A percentile compares a stretch with the other conserved stretches of the same genome.
These are phyloP conservation scores for Saccharomyces hybrid DNA, from an alignment of 1,139 yeast species.

Conservation along the genomic window DNA sequence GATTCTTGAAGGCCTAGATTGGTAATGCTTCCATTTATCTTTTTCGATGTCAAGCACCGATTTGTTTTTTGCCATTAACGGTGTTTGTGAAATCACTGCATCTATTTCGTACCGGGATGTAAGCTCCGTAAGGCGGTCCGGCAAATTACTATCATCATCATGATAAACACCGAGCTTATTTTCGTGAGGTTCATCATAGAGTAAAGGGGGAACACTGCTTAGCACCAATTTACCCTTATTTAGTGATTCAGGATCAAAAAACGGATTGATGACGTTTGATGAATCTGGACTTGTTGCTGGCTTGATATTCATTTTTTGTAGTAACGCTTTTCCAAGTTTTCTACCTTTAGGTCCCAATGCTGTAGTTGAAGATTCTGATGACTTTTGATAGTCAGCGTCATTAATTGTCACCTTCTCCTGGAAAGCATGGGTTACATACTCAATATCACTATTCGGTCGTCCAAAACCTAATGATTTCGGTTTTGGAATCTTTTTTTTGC, in stretches of 20 bases:
- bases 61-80: not conserved
- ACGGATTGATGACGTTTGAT: conserved; percentile 28
- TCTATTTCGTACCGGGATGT: not conserved
- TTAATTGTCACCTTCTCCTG: not conserved
- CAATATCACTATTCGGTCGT: conserved; percentile 7
- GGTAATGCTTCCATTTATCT: conserved; percentile 4
- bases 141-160: not conserved
- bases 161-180: not conserved
- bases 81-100: not conserved
- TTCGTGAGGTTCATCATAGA: not conserved
- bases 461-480: conserved; percentile 4
- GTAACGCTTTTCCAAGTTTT: conserved; percentile 32
- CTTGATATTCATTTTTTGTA: conserved; percentile 34
- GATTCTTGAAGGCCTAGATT: conserved; percentile 2
- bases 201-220: conserved; percentile 1
- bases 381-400: conserved; percentile 1
- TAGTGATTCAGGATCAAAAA: conserved; percentile 10
- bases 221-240: conserved; percentile 1
- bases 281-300: conserved; percentile 34
- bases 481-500: conserved; percentile 4
- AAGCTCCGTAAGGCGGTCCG: not conserved
- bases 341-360: not conserved
- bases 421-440: not conserved
- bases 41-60: conserved; percentile 3
- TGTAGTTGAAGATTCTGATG: conserved; percentile 5